These are phyloP conservation scores for Turritis glabra DNA, from an alignment of 345 rosid genomes.

Conservation along the genomic window DNA sequence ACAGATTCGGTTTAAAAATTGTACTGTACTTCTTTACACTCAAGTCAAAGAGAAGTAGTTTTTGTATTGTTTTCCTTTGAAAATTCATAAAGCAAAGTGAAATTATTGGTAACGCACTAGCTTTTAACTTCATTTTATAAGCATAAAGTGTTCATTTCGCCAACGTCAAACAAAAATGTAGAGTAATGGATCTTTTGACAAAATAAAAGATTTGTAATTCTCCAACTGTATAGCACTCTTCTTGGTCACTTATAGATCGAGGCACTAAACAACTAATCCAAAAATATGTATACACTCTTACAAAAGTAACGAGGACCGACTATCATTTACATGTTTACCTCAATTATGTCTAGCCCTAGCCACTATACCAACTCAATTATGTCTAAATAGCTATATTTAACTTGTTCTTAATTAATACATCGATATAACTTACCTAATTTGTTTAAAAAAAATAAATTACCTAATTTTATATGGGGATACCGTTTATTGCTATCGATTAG, in stretches of 20 bases:
- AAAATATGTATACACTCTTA: neutral
- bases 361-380: neutral
- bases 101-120: neutral
- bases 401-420: neutral
- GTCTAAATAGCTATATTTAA: neutral
- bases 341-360: neutral
- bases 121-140: neutral
- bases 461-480: neutral
- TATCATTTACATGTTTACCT: neutral
- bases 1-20: neutral
- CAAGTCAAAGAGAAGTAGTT: slow-evolving; percentile 4
- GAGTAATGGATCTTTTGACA: neutral
- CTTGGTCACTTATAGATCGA: neutral
- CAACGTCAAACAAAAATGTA: neutral
- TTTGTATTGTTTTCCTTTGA: neutral
- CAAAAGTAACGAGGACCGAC: neutral
- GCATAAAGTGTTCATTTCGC: neutral
- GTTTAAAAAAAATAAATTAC: no score
- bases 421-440: neutral
- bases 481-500: neutral
- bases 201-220: neutral
- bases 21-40: neutral
- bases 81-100: neutral
- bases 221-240: slow-evolving; percentile 13
- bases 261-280: neutral